Evolutionary conservation across 1,284 basidiomycete genomes (phyloP).

Genomic region (Microbotryomycetes sp.): DNA sequence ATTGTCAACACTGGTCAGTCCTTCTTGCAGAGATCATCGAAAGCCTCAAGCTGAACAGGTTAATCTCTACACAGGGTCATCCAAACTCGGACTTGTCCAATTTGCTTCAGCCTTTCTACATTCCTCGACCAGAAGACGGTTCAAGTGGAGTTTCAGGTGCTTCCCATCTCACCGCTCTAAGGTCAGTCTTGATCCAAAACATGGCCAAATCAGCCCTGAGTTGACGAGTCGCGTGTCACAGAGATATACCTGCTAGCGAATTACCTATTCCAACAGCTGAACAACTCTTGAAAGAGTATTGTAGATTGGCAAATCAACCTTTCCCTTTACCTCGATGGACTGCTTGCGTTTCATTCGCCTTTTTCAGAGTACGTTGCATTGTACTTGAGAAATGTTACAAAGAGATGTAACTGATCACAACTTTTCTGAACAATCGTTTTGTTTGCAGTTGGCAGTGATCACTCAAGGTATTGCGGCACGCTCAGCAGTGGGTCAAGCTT

Average conservation of each 20-base stretch:
- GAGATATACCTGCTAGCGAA: slow-evolving; percentile 51
- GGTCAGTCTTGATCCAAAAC: no score
- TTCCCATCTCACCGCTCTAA: neutral
- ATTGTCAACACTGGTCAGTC: slow-evolving; percentile 82
- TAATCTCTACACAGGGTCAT: slow-evolving; percentile 51
- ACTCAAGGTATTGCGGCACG: slow-evolving; percentile 89
- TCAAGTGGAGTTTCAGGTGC: neutral
- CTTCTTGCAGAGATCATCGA: slow-evolving; percentile 51
- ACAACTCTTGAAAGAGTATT: slow-evolving; percentile 70
- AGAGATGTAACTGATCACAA: no score
- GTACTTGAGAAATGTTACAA: neutral
- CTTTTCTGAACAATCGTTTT: no score
- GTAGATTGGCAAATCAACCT: slow-evolving; percentile 52
- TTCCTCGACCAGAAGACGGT: slow-evolving; percentile 49
- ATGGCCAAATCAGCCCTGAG: no score
- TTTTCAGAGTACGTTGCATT: slow-evolving; percentile 63
- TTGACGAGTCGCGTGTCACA: no score
- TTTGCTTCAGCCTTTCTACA: slow-evolving; percentile 74
- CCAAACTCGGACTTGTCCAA: slow-evolving; percentile 83
- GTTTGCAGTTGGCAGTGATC: slow-evolving; percentile 67
- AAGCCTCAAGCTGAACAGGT: slow-evolving; percentile 3
- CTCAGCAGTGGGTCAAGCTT: slow-evolving; percentile 74
- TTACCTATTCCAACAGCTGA: slow-evolving; percentile 60
- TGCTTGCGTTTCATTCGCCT: slow-evolving; percentile 77
- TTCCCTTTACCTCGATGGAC: slow-evolving; percentile 69